Evolutionary conservation across 352 stramenopile species (phyloP), one percentile per base, ranked within the genome.

Genomic region (Thalassiosira ordinaria): DNA sequence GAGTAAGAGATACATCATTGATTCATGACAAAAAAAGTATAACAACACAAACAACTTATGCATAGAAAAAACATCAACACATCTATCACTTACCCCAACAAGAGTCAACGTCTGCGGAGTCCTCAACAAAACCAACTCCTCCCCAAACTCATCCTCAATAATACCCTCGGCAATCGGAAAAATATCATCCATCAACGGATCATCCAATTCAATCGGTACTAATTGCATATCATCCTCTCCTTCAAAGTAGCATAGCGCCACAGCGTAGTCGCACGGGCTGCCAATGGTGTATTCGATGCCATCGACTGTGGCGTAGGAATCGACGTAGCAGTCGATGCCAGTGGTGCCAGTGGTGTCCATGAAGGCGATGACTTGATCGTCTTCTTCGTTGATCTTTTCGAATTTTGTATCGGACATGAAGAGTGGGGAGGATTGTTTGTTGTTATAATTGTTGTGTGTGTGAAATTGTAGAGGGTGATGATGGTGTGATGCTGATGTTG

Each of bases 81-180:
- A 61, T 29, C 29, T n/a, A n/a, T n/a, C n/a, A n/a, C 61, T 75
- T 61, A 79, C 70, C 41, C 89, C 89, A 9, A 92, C 83, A 29
- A 93, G 69, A n/a, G 89, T 94, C 68, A 94, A 82, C 31, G 86
- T 92, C 67, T 93, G 87, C 39, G 87, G 85, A 41, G 89, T 92
- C 46, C 86, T 81, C 73, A 92, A 81, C 44, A 94, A 77, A 1
- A 74, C 70, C 18, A 93, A 72, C 64, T 93, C 88, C 73, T 93
- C 89, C 18, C 85, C 88, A 80, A 92, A 94, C 74, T 93, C 88
- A 75, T 93, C 89, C 31, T 77, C 76, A 27, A 94, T 87, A 68
- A 93, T 91, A 11, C 76, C 78, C 65, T 91, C 86, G 18, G 88
- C 89, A 62, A 94, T 78, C 0, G 86, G 82, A 63, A 92, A 93